Evolutionary conservation across 768 basidiomycete species (phyloP).

Genomic region (Boletus pseudo-olivaceus): DNA sequence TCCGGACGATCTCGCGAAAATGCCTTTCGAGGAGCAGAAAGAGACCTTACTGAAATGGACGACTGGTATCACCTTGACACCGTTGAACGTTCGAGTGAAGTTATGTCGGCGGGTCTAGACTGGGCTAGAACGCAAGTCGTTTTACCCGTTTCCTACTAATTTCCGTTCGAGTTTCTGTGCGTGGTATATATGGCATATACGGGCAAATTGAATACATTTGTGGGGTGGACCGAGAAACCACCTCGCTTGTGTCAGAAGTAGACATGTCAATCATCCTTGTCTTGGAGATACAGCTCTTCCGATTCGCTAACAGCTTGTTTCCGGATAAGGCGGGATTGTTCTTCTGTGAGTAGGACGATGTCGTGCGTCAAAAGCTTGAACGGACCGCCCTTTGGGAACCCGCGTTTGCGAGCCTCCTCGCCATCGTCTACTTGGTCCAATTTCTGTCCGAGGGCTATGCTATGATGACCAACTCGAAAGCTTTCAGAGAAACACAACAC

Average conservation of each 20-base stretch:
- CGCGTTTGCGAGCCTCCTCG: constrained; percentile 49
- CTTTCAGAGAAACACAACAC: constrained; percentile 19
- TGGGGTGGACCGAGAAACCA: not conserved
- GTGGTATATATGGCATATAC: not conserved
- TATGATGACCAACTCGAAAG: not conserved
- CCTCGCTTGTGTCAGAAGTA: not conserved
- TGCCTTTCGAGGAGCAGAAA: constrained; percentile 33
- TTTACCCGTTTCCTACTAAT: not conserved
- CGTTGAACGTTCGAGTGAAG: constrained; percentile 27
- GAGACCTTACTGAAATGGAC: constrained; percentile 35
- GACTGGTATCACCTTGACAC: constrained; percentile 35
- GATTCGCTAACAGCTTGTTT: constrained; percentile 14
- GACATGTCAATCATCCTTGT: not conserved
- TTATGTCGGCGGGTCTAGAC: constrained; percentile 17
- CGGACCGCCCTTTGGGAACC: constrained; percentile 41
- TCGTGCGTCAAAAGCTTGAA: constrained; percentile 49
- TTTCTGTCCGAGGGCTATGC: constrained; percentile 34
- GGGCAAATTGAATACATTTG: not conserved
- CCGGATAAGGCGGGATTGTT: constrained; percentile 35
- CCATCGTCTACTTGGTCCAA: constrained; percentile 53
- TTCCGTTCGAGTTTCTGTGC: not conserved
- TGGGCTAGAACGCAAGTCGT: not conserved
- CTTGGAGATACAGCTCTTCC: not conserved
- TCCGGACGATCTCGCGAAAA: constrained; percentile 33
- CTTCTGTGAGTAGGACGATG: constrained; percentile 42